Evolutionary conservation across 2,329 filamentous ascomycete species (phyloP), one percentile per base, ranked within the genome.

Genomic region (Pseudodiploospora longispora): DNA sequence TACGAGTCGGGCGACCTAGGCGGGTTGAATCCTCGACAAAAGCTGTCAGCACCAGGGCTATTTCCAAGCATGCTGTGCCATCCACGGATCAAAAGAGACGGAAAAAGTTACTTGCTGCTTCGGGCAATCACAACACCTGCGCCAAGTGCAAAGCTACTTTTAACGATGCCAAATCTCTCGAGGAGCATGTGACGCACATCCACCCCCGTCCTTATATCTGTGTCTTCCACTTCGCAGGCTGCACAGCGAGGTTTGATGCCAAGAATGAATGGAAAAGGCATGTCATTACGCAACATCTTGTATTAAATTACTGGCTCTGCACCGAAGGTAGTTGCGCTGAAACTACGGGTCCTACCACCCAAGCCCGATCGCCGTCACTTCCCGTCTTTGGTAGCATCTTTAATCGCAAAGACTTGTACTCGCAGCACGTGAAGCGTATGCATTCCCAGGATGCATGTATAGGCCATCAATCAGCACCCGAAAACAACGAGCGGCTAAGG

Each of bases 241-340:
- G 91, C 65, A 52, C 50, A 1, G 78, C 80, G 3, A 80, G 74
- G 1, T 95, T 95, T 57, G 74, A 76, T 3, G 82, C 76, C 53
- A 95, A 95, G 67, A 95, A 95, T 59, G 90, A 96, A 62, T 96
- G 91, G 91, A 96, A 96, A 63, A 80, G 91, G 0, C 91, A 97
- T 59, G 80, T 91, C 55, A 69, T 72, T 30, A 85, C 84, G 0
- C 85, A 95, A 58, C 91, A 97, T 58, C 70, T 95, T 27, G 77
- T 82, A 43, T 70, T 87, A 3, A 69, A 76, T 37, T 85, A 82
- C 64, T 96, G 83, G 78, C 72, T 83, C 46, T 97, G 90, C 66
- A 75, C 82, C 51, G 69, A 84, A 30, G 83, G 78, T 48, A 57
- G 63, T 6, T 83, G 80, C 59, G 63, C 60, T 10, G 57, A 65